Percentiles rank a stretch among this genome's conserved stretches.
phyloP scores from a whole-genome alignment of 768 basidiomycete genomes.

The Chalciporus piperatus region DNA sequence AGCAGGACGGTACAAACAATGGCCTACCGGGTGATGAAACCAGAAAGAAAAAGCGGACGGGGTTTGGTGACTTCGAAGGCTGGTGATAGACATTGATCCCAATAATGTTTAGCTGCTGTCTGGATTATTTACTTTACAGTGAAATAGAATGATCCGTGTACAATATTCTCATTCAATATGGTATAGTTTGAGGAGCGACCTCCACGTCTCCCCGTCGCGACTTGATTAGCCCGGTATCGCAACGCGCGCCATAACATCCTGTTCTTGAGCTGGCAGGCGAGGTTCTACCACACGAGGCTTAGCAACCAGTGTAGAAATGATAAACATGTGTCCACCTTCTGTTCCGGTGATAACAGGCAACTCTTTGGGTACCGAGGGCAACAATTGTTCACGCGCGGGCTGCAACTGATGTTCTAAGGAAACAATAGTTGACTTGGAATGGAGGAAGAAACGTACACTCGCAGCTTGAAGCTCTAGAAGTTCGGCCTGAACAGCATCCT shows the following conservation, averaged over 20 bases:
- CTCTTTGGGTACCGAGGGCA: conserved; percentile 56
- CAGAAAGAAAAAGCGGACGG: conserved; percentile 80
- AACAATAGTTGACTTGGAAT: not conserved
- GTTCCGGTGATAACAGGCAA: conserved; percentile 35
- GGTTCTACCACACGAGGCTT: conserved; percentile 8
- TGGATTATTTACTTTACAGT: conserved; percentile 12
- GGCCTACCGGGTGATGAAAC: conserved; percentile 39
- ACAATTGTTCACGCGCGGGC: conserved; percentile 29
- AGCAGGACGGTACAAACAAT: conserved; percentile 20
- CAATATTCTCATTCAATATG: not conserved
- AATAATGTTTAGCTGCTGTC: not conserved
- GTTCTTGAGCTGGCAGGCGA: not conserved
- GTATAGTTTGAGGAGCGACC: not conserved
- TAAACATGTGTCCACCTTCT: conserved; percentile 29
- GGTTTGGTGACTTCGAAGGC: conserved; percentile 88
- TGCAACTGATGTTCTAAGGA: conserved; percentile 27
- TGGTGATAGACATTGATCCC: conserved; percentile 48
- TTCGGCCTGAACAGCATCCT: conserved; percentile 90
- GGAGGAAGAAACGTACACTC: conserved; percentile 37
- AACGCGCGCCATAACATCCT: conserved; percentile 11
- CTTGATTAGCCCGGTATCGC: conserved; percentile 23
- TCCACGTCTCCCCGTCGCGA: not conserved
- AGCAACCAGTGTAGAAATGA: not conserved
- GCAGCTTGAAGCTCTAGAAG: conserved; percentile 65
- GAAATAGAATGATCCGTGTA: conserved; percentile 5